Base-by-base conservation (phyloP, 208 protist species). In the Leishmania mexicana region DNA sequence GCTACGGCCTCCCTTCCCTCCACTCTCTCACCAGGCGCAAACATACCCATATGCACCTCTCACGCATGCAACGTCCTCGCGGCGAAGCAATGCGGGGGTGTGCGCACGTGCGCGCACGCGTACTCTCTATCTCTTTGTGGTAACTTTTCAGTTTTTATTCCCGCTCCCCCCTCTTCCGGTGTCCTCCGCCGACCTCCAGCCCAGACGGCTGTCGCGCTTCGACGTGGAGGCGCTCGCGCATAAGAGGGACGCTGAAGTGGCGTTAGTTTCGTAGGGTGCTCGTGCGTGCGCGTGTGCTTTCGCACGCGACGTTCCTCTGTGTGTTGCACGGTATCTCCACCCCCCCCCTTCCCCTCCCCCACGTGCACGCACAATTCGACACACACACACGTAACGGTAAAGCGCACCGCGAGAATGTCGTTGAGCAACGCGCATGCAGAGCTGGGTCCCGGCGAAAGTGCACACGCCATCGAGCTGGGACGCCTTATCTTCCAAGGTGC, bases 401-500 rank as follows among this genome's bases (percentile, higher is more conserved):
- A 17, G 13, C 17, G 21, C 49, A 57, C 49, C 0, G 45, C 53
- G 21, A 45, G 19, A 28, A 64, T n/a, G 54, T 65, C 57, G 3
- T 42, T 24, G 3, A 42, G 74, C 74, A 21, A 78, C 53, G 53
- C 54, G 3, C 35, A 47, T 17, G 75, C 80, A 6, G 80, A 84
- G 8, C 51, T 79, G 17, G 75, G 81, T 49, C 62, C 65, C 49
- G 45, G 35, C 15, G 35, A n/a, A 19, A 64, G 71, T 49, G 57
- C 62, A 49, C 75, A 75, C 65, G n/a, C 42, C 13, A 51, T 85
- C 49, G 81, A 85, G 11, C n/a, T 83, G 42, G 84, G 76, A 51
- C 75, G 40, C 40, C 81, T 87, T 8, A 45, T 97, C 67, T 91
- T 90, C 17, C 94, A 97, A 72, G 92, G 94, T 31, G 94, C 94